Evolutionary conservation across 306 rosid species (phyloP).

Genomic region (Medicago lupulina): DNA sequence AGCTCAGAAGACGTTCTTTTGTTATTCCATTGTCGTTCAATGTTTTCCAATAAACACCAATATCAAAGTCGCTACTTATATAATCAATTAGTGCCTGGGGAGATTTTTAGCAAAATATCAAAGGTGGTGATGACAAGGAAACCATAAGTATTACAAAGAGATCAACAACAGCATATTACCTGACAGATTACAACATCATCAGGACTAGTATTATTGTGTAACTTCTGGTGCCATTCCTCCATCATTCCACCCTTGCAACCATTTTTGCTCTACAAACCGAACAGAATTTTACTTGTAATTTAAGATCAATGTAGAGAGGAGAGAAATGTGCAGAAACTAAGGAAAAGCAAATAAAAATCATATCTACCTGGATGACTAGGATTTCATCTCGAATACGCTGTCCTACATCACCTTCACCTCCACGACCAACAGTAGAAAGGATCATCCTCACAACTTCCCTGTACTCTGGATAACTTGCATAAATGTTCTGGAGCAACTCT

Average conservation of each 20-base stretch:
- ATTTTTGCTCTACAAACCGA: conserved; percentile 73
- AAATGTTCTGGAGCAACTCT: conserved; percentile 75
- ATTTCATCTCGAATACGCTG: conserved; percentile 99
- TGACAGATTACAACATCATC: conserved; percentile 98
- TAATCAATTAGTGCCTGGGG: conserved; percentile 89
- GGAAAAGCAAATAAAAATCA: conserved; percentile 35
- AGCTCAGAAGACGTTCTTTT: conserved; percentile 94
- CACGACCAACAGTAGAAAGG: conserved; percentile 96
- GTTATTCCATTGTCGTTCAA: conserved; percentile 93
- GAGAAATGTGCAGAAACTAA: conserved; percentile 28
- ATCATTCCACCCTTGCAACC: conserved; percentile 90
- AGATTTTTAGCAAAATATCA: conserved; percentile 33
- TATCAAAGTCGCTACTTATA: conserved; percentile 76
- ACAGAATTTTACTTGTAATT: conserved; percentile 35
- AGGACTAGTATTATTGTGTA: conserved; percentile 98
- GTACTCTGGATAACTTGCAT: conserved; percentile 71
- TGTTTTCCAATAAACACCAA: conserved; percentile 88
- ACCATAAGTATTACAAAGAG: conserved; percentile 36
- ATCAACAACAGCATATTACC: conserved; percentile 58
- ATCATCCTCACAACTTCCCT: conserved; percentile 87
- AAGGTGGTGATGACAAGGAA: conserved; percentile 36
- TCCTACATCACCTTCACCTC: conserved; percentile 99
- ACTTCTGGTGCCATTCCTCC: conserved; percentile 99
- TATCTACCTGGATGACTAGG: conserved; percentile 84
- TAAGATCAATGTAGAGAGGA: conserved; percentile 37